Percentiles rank a stretch among this genome's conserved stretches.
Evolutionary conservation across 1,284 basidiomycete species (phyloP).

Genomic region (Apiotrichum brassicae): DNA sequence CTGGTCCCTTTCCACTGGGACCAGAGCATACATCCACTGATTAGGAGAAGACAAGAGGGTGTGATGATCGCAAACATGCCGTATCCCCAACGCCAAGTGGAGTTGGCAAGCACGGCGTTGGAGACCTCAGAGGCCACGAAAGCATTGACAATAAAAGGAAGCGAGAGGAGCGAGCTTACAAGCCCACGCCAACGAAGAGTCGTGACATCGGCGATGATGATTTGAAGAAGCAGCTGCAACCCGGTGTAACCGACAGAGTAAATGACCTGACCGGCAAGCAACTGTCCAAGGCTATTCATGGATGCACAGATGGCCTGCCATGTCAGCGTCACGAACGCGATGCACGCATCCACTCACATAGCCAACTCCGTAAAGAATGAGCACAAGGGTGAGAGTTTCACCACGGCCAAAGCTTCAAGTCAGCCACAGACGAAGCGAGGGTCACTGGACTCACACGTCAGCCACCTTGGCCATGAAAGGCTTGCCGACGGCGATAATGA

Average conservation of each 20-base stretch:
- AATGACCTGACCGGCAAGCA: conserved; percentile 36
- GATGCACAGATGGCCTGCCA: conserved; percentile 27
- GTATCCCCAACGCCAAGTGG: conserved; percentile 56
- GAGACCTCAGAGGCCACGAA: conserved; percentile 47
- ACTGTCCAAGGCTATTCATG: conserved; percentile 27
- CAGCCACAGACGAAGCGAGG: background rate
- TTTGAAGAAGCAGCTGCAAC: conserved; percentile 19
- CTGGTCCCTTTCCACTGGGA: conserved; percentile 40
- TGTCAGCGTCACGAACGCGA: too few relatives aligned
- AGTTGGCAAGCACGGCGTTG: conserved; percentile 50
- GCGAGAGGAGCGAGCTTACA: conserved; percentile 61
- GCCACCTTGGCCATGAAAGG: conserved; percentile 73
- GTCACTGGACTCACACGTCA: conserved; percentile 51
- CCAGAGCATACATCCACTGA: conserved; percentile 41
- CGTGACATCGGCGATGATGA: conserved; percentile 59
- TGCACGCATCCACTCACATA: conserved; percentile 13
- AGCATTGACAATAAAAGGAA: conserved; percentile 52
- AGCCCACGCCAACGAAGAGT: conserved; percentile 70
- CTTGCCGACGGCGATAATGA: conserved; percentile 61
- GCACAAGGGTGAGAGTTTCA: conserved; percentile 53
- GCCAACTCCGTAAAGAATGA: conserved; percentile 36
- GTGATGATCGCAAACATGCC: conserved; percentile 37
- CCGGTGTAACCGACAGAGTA: conserved; percentile 39
- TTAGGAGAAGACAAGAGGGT: conserved; percentile 21
- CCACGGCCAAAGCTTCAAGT: conserved; percentile 46